These are phyloP conservation scores for Leavenworthia alabamica DNA, from an alignment of 345 rosid genomes.

Conservation along the genomic window DNA sequence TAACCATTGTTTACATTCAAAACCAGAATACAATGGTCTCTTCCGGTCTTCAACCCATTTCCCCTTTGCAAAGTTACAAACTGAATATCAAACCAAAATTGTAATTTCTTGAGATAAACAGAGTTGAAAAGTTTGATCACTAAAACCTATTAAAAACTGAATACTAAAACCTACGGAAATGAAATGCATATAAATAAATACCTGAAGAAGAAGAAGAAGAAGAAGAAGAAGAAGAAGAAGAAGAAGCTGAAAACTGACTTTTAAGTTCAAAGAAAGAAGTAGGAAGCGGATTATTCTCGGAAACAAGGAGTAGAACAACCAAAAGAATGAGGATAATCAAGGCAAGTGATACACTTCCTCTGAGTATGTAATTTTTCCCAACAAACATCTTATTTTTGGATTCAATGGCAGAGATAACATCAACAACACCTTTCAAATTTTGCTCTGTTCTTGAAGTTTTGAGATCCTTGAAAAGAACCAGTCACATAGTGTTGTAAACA, in stretches of 20 bases:
- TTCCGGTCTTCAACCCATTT: constrained; percentile 50
- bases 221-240: no score
- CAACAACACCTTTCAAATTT: not conserved
- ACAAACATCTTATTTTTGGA: constrained; percentile 23
- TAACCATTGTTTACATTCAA: constrained; percentile 61
- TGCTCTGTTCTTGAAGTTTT: constrained; percentile 14
- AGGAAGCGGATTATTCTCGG: constrained; percentile 20
- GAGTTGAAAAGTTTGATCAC: not conserved
- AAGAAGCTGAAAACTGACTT: constrained; percentile 27
- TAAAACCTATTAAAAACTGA: not conserved
- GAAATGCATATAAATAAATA: not conserved
- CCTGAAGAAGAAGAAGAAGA: constrained; percentile 34
- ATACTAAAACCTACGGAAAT: not conserved
- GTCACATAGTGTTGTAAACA: not conserved
- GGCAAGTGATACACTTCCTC: constrained; percentile 33
- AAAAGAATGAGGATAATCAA: constrained; percentile 19
- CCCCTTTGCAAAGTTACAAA: constrained; percentile 64
- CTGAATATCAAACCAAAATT: constrained; percentile 30
- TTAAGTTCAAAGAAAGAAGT: constrained; percentile 13
- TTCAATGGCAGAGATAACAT: constrained; percentile 11
- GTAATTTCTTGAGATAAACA: not conserved
- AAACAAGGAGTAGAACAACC: constrained; percentile 3
- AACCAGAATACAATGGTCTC: constrained; percentile 60
- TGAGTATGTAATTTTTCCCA: constrained; percentile 9
- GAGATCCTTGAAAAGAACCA: constrained; percentile 1